Base-by-base conservation (phyloP, 2,329 filamentous ascomycete genomes). In the Neopestalotiopsis rosae region DNA sequence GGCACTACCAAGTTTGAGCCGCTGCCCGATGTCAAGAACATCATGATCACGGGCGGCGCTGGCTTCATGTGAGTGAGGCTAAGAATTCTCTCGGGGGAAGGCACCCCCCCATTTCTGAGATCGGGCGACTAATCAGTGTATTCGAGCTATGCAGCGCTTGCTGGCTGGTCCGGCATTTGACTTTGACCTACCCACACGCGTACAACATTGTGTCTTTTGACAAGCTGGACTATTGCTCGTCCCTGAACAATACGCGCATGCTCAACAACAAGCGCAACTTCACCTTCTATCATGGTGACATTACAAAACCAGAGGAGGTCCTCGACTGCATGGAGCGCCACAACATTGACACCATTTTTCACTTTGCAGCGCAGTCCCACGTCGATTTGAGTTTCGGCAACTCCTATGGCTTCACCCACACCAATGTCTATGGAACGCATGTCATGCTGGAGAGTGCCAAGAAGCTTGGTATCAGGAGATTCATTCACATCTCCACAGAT, bases 131-230 rank as follows among this genome's bases (percentile, higher is more conserved):
- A 58, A 38, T 40, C 20, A 9, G 45, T 20, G 17, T 17, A 7
- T 52, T 17, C 45, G 17, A 66, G 24, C 14, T 38, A 68, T 72
- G 65, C 76, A 94, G 92, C 80, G 93, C 92, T 66, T 94, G 91
- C 78, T 95, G 93, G 93, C 87, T 95, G 49, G 91, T 94, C 71
- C 90, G 93, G 70, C 93, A 95, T 80, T 85, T 96, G 66, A 89
- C 89, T 12, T 81, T 93, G 69, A 93, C 90, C 42, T 95, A 95
- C 76, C 88, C 91, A 3, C 78, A 90, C 56, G 85, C 88, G 71
- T 96, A 96, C 85, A 93, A 92, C 76, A 88, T 95, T 71, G 85
- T 95, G 65, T 95, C 91, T 42, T 94, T 95, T 76, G 93, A 96
- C 82, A 95, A 95, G 81, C 86, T 95, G 69, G 93, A 95, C 79